A percentile compares a stretch with the other conserved stretches of the same genome.
These are phyloP conservation scores for Turnera subulata DNA, from an alignment of 345 rosid species.

Conservation along the genomic window DNA sequence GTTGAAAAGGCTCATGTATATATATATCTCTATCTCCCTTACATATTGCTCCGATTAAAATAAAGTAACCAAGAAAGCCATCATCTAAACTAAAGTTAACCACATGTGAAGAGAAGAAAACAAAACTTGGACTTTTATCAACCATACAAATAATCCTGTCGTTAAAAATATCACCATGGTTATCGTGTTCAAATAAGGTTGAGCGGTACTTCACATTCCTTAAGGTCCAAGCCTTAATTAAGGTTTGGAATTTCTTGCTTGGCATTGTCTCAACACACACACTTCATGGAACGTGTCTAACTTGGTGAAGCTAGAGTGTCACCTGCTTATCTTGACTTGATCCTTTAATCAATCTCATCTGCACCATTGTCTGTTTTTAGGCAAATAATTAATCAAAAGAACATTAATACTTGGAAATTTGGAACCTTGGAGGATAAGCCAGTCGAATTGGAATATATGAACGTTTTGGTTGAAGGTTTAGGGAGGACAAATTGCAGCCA, in stretches of 20 bases:
- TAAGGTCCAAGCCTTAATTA: background rate
- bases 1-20: background rate
- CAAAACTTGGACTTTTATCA: background rate
- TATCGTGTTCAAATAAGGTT: background rate
- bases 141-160: too few relatives aligned
- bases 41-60: background rate
- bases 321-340: too few relatives aligned
- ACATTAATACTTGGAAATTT: too few relatives aligned
- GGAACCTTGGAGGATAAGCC: too few relatives aligned
- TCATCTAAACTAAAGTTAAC: background rate
- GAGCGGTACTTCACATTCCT: too few relatives aligned
- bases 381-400: too few relatives aligned
- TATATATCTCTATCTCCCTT: background rate
- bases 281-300: background rate
- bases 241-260: conserved; percentile 22
- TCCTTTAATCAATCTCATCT: too few relatives aligned
- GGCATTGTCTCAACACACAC: background rate
- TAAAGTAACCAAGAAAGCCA: background rate
- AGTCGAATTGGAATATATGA: too few relatives aligned
- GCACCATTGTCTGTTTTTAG: too few relatives aligned
- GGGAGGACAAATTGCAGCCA: too few relatives aligned
- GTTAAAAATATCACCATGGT: background rate
- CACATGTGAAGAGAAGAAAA: background rate
- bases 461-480: too few relatives aligned
- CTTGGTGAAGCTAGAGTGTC: too few relatives aligned